Percentiles rank a stretch among this genome's conserved stretches.
phyloP scores from a whole-genome alignment of 2,329 filamentous ascomycete genomes.

The Aspergillus ruber region DNA sequence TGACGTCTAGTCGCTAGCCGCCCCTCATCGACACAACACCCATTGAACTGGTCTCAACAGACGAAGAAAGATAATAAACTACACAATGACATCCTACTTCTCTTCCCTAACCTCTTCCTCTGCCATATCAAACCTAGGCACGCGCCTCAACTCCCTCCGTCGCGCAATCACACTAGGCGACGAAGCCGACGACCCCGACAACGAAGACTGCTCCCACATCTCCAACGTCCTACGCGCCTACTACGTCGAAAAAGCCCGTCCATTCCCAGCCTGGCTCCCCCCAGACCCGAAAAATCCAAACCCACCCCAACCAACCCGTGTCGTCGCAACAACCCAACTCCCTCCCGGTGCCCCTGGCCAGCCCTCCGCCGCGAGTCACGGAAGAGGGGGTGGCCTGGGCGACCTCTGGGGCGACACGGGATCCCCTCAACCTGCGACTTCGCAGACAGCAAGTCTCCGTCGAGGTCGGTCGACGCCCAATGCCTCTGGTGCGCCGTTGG shows the following conservation, averaged over 20 bases:
- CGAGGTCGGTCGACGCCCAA: conserved; percentile 19
- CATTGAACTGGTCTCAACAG: neutral
- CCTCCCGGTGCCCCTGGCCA: conserved; percentile 35
- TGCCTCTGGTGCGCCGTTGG: conserved; percentile 14
- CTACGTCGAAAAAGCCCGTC: conserved; percentile 79
- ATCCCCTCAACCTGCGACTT: conserved; percentile 19
- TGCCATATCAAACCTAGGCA: conserved; percentile 48
- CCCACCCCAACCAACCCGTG: conserved; percentile 38
- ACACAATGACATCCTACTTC: conserved; percentile 71
- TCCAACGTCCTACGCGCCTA: conserved; percentile 88
- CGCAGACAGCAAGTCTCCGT: conserved; percentile 35
- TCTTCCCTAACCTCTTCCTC: conserved; percentile 52
- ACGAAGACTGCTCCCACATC: conserved; percentile 85
- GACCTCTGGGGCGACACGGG: conserved; percentile 53
- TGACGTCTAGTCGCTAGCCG: neutral
- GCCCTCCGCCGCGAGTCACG: conserved; percentile 21
- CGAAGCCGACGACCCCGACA: conserved; percentile 39
- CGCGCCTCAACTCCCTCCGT: conserved; percentile 53
- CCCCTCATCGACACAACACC: neutral
- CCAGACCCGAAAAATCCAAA: conserved; percentile 74
- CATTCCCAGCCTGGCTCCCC: conserved; percentile 80
- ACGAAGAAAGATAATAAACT: neutral
- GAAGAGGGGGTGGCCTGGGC: conserved; percentile 41
- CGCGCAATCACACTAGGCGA: conserved; percentile 39
- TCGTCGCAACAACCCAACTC: conserved; percentile 48